Conservation (phyloP, 176 grass and related monocot genomes). For the Guadua angustifolia region DNA sequence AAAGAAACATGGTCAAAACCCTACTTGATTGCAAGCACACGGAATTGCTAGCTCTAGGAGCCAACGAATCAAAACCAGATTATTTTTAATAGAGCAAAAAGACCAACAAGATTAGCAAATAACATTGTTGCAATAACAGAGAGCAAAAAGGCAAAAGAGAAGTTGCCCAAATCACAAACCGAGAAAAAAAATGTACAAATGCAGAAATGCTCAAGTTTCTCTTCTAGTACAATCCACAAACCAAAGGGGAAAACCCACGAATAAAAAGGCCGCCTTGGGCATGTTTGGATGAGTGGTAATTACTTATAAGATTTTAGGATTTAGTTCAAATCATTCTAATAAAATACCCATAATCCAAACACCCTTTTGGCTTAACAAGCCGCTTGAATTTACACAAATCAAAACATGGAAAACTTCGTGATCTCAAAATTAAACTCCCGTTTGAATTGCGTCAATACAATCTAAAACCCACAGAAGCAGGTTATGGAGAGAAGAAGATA, state of each 20-base stretch:
- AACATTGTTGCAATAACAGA: neutral
- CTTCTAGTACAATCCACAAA: neutral
- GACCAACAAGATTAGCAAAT: neutral
- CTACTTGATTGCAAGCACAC: conserved; percentile 29
- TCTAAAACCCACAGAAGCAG: neutral
- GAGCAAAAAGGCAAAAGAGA: neutral
- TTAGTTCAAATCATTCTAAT: too few relatives aligned
- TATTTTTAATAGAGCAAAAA: neutral
- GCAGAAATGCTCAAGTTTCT: neutral
- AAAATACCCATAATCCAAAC: too few relatives aligned
- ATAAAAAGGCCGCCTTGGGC: neutral
- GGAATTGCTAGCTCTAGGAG: neutral
- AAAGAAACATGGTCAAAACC: neutral
- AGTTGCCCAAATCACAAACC: neutral
- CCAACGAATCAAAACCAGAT: neutral
- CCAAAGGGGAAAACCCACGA: neutral
- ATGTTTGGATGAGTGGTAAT: too few relatives aligned
- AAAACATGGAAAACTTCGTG: neutral
- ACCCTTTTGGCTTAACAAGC: neutral
- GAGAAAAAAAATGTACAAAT: neutral
- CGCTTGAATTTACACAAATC: conserved; percentile 9
- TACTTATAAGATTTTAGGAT: too few relatives aligned
- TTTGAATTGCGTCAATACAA: neutral
- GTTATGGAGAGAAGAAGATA: neutral
- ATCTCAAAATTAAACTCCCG: neutral